Percentiles rank a stretch among this genome's conserved stretches.
Conservation (phyloP, 306 rosid species). For the Cyclanthera cordifolia region DNA sequence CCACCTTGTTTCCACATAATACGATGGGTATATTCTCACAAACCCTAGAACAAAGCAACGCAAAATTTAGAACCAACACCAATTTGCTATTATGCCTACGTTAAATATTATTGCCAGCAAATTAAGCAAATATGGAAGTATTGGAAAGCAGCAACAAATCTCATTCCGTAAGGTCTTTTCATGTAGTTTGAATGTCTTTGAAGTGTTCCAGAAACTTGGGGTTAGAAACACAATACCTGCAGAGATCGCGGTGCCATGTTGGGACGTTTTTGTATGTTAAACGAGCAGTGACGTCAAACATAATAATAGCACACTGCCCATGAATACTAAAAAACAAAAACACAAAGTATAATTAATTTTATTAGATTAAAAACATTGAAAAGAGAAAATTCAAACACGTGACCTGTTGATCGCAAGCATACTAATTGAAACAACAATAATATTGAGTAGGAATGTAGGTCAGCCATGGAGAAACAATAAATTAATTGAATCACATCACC, state of each 20-base stretch:
- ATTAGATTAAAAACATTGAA: too few relatives aligned
- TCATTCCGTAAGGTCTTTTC: too few relatives aligned
- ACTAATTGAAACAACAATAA: neutral
- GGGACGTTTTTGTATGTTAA: constrained; percentile 60
- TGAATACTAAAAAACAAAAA: constrained; percentile 1
- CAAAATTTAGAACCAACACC: neutral
- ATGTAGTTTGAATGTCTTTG: too few relatives aligned
- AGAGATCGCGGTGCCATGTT: constrained; percentile 73
- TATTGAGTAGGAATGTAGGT: neutral
- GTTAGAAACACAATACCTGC: constrained; percentile 27
- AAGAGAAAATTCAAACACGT: too few relatives aligned
- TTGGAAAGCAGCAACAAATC: constrained; percentile 3
- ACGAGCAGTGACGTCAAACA: constrained; percentile 69
- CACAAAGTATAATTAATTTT: neutral
- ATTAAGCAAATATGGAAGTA: neutral
- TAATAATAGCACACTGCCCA: constrained; percentile 64
- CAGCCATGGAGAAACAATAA: neutral
- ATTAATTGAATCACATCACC: neutral
- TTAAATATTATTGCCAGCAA: neutral
- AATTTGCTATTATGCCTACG: neutral
- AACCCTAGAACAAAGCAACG: constrained; percentile 27
- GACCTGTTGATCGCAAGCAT: too few relatives aligned
- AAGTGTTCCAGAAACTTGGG: neutral
- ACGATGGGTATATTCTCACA: constrained; percentile 72
- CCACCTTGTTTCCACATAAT: constrained; percentile 69